These are phyloP conservation scores for Dendrobium catenatum DNA, from an alignment of 106 monocot species.

Conservation along the genomic window DNA sequence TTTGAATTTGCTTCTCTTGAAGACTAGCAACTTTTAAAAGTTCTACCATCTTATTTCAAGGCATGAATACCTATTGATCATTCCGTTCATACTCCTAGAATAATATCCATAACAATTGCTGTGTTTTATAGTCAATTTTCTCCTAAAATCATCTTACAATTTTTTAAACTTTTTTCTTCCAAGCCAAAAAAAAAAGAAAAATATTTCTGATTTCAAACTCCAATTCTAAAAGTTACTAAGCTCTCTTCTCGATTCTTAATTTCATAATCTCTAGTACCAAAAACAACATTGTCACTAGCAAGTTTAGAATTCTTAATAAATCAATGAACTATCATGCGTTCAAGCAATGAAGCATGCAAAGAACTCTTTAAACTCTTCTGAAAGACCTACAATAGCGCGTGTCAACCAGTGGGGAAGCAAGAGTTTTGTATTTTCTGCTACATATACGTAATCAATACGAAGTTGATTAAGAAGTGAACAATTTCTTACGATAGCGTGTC, in stretches of 20 bases:
- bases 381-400: neutral
- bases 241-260: neutral
- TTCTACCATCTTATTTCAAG: neutral
- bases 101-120: neutral
- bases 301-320: neutral
- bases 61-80: neutral
- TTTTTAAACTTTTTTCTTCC: neutral
- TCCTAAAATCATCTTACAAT: neutral
- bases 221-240: neutral
- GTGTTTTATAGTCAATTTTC: neutral
- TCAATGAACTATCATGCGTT: neutral
- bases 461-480: neutral
- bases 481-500: constrained; percentile 67
- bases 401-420: neutral
- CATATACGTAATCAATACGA: neutral
- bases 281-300: neutral
- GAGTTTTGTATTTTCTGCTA: neutral
- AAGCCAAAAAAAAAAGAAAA: neutral
- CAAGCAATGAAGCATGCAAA: neutral
- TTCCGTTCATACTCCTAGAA: neutral
- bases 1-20: neutral
- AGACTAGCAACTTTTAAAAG: neutral
- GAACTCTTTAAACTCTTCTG: neutral
- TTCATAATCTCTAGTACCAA: neutral
- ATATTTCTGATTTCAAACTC: neutral